Evolutionary conservation across 768 basidiomycete species (phyloP).

Genomic region (Mycena rosella): DNA sequence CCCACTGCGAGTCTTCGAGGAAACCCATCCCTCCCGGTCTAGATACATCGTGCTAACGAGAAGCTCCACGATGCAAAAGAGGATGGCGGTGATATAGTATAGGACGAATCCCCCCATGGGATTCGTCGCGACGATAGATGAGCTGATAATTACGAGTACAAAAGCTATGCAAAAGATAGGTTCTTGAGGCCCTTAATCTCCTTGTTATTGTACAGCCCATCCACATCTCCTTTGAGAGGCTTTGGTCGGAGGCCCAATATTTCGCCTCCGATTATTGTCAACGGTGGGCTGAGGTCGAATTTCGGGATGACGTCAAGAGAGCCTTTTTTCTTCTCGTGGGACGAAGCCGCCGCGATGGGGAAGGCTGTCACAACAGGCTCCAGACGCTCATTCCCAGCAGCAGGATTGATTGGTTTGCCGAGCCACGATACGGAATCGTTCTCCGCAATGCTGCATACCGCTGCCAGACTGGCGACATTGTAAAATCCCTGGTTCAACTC

Average conservation of each 20-base stretch:
- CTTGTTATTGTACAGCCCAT: constrained; percentile 12
- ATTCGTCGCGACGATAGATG: background rate
- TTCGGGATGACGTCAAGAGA: background rate
- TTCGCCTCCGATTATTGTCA: constrained; percentile 12
- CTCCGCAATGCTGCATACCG: constrained; percentile 13
- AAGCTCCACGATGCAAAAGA: constrained; percentile 20
- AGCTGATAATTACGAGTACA: background rate
- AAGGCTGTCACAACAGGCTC: constrained; percentile 41
- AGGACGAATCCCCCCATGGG: background rate
- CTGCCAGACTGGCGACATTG: constrained; percentile 42
- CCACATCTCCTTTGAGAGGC: constrained; percentile 11
- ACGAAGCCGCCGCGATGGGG: constrained; percentile 17
- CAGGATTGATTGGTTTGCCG: constrained; percentile 39
- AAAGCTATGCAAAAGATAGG: background rate
- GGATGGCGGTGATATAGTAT: constrained; percentile 3
- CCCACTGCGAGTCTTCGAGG: constrained; percentile 20
- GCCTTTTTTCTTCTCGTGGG: background rate
- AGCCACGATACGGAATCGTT: constrained; percentile 35
- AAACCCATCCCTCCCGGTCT: constrained; percentile 25
- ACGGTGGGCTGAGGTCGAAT: background rate
- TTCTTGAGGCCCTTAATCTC: constrained; percentile 11
- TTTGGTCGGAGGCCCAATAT: constrained; percentile 4
- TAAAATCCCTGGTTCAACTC: constrained; percentile 45
- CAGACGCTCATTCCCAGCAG: constrained; percentile 39
- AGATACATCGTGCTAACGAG: constrained; percentile 29